Base-by-base conservation (phyloP, 306 rosid genomes). In the Cicer yamashitae region DNA sequence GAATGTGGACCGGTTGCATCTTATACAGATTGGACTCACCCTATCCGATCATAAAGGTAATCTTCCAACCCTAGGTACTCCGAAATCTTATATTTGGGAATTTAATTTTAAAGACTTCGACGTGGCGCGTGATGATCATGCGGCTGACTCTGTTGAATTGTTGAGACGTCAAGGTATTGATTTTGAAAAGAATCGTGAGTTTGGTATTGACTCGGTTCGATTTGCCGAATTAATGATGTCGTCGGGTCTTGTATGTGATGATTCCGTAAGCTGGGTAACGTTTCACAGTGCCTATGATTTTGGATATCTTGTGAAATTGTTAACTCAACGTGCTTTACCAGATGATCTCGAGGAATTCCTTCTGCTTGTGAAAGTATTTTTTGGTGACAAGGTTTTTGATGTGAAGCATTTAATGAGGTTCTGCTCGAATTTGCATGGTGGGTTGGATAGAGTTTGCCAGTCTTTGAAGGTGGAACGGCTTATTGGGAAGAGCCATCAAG, bases 1-100 rank as follows among this genome's bases (percentile, higher is more conserved):
- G 38, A 92, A 92, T 75, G 97, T 92, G 0, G 96, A 92, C 64
- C 80, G 88, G 2, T 76, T 92, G 22, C 82, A 82, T 22, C 77
- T 92, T 71, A 89, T 92, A 52, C 97, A 92, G 86, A 79, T 79
- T 47, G 84, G 84, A 0, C 77, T 81, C 0, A 81, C 84, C 0
- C 51, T 81, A 3, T 69, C 84, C 2, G 81, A 81, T 12, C 52
- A 75, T 11, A 15, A 25, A 1, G 81, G 77, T 2, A 70, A 75
- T 22, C 81, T 81, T 11, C 84, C 84, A 6, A 67, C 57, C 4
- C 62, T 58, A 9, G 71, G 71, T 12, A 46, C 75, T 7, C 1
- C 7, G 1, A 11, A 51, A 5, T 22, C 40, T 7, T 81, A 25
- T 5, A 63, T 81, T 3, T 81, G 84, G 84, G 81, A 81, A 15